phyloP scores from a whole-genome alignment of 2,329 filamentous ascomycete genomes.

The Colletotrichum cordylinicola region DNA sequence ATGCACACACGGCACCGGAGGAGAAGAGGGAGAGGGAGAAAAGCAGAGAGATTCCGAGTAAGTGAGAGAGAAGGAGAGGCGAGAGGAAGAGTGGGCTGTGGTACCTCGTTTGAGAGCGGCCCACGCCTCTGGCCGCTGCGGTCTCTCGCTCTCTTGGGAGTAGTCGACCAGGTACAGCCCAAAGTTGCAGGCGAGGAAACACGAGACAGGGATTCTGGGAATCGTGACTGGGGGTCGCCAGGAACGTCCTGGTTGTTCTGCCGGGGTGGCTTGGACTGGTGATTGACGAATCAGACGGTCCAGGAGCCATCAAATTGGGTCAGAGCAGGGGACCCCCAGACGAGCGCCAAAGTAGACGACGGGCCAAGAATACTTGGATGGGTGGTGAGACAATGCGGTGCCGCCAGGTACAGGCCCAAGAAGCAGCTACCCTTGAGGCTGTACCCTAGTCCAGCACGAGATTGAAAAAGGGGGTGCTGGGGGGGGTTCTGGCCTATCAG shows the following conservation, averaged over 20 bases:
- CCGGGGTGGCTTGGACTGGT: conserved; percentile 4
- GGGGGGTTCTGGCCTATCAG: conserved; percentile 14
- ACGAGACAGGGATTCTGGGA: conserved; percentile 21
- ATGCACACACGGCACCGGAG: conserved; percentile 20
- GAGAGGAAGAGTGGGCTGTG: conserved; percentile 14
- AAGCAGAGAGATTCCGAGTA: neutral
- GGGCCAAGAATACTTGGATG: conserved; percentile 17
- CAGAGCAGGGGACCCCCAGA: neutral
- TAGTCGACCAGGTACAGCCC: conserved; percentile 15
- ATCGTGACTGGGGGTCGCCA: conserved; percentile 10
- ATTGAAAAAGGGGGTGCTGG: conserved; percentile 22
- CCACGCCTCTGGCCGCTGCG: neutral
- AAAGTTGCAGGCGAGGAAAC: conserved; percentile 21
- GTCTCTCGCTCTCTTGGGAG: neutral
- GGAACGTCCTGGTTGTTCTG: neutral
- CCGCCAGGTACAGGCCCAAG: conserved; percentile 17
- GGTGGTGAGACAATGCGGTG: conserved; percentile 19
- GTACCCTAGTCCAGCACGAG: conserved; percentile 11
- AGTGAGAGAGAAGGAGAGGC: conserved; percentile 15
- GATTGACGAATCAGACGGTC: conserved; percentile 13
- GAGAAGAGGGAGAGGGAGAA: conserved; percentile 9
- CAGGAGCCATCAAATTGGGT: neutral
- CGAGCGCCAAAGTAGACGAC: conserved; percentile 16
- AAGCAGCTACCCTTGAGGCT: conserved; percentile 20
- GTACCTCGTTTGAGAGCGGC: conserved; percentile 4